A percentile compares a stretch with the other conserved stretches of the same genome.
Evolutionary conservation across 179 eudicot genomes (phyloP).

Genomic region (Sideroxylon spinosum): DNA sequence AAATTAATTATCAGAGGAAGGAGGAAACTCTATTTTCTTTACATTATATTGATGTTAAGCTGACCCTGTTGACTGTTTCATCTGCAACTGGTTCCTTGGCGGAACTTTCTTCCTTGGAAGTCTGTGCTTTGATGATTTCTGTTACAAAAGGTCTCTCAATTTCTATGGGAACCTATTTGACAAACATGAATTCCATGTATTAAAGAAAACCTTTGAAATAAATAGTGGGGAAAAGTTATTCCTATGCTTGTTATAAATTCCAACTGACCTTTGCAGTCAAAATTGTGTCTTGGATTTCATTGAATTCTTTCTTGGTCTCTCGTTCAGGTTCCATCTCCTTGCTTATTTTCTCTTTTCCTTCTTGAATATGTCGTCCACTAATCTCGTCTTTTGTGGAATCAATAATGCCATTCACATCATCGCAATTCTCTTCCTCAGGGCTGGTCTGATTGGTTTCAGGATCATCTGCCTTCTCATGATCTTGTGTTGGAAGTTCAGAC

Average conservation of each 20-base stretch:
- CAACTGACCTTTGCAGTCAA: slow-evolving; percentile 10
- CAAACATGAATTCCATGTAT: neutral
- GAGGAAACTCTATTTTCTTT: neutral
- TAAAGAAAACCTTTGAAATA: neutral
- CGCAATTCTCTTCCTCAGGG: neutral
- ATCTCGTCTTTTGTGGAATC: neutral
- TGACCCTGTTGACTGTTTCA: slow-evolving; percentile 14
- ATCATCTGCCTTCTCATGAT: slow-evolving; percentile 12
- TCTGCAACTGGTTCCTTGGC: neutral
- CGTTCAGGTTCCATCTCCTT: neutral
- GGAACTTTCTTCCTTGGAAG: neutral
- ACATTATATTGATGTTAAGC: neutral
- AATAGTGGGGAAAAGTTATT: neutral
- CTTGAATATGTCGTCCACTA: neutral
- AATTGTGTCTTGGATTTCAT: neutral
- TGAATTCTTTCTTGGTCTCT: neutral
- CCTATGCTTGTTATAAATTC: neutral
- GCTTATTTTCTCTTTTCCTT: neutral
- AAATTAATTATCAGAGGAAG: slow-evolving; percentile 1
- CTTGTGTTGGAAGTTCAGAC: neutral
- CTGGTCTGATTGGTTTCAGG: slow-evolving; percentile 3
- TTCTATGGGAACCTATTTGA: slow-evolving; percentile 16
- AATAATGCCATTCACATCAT: neutral
- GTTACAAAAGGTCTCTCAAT: neutral
- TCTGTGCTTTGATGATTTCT: slow-evolving; percentile 4